Evolutionary conservation across 163 green algal genomes (phyloP).

Genomic region (Scenedesmus sp.): DNA sequence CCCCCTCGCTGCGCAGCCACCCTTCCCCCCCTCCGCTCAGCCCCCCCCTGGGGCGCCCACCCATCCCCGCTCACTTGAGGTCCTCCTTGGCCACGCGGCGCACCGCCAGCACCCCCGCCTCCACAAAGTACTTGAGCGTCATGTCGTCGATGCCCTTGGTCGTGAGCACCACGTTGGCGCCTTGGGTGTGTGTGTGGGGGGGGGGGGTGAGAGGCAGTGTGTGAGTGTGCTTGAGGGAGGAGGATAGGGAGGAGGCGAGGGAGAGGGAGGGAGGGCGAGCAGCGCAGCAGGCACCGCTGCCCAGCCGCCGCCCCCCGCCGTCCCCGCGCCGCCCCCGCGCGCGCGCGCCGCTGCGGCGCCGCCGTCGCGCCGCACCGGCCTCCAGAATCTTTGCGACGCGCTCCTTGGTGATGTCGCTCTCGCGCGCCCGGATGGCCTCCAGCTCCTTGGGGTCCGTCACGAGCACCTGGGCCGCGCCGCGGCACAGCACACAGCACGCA

Average conservation of each 20-base stretch:
- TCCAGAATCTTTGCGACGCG: slow-evolving; percentile 94
- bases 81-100: slow-evolving; percentile 96
- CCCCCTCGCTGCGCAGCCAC: no score
- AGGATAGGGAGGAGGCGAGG: neutral
- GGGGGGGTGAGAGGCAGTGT: neutral
- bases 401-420: slow-evolving; percentile 97
- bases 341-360: no score
- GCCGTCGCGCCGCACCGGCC: slow-evolving; percentile 47
- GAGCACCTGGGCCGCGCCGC: slow-evolving; percentile 74
- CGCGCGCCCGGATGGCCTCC: slow-evolving; percentile 91
- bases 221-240: neutral
- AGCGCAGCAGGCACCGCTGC: no score
- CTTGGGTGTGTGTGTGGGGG: no score
- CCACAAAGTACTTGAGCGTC: slow-evolving; percentile 99
- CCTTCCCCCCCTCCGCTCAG: no score
- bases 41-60: no score
- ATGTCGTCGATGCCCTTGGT: slow-evolving; percentile 99
- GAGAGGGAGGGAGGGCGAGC: no score
- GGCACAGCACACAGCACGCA: no score
- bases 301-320: no score
- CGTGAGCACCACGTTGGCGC: slow-evolving; percentile 95
- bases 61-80: slow-evolving; percentile 86
- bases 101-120: slow-evolving; percentile 93
- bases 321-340: no score
- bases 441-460: slow-evolving; percentile 97